Evolutionary conservation across 257 asterid genomes (phyloP).

Genomic region (Nyctanthes arbortristis): DNA sequence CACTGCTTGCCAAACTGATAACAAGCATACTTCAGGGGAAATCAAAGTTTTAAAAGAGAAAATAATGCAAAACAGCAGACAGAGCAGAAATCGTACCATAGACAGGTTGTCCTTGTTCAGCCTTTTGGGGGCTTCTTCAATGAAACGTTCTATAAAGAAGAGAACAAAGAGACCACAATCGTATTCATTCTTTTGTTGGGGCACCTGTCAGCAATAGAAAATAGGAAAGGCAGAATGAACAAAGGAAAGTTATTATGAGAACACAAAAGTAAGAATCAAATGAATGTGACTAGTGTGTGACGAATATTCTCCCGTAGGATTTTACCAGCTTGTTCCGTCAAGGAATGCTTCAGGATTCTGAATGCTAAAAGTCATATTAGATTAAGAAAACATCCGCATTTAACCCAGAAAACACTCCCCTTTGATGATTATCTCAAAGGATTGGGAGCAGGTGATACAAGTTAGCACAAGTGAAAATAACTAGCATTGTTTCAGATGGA

Average conservation of each 20-base stretch:
- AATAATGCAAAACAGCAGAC: slow-evolving; percentile 5
- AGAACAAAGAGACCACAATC: slow-evolving; percentile 97
- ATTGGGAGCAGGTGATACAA: neutral
- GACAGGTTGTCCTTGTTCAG: slow-evolving; percentile 52
- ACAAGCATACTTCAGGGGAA: slow-evolving; percentile 9
- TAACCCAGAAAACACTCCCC: neutral
- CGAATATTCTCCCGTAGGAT: slow-evolving; percentile 10
- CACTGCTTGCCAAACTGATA: slow-evolving; percentile 80
- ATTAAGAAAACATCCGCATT: neutral
- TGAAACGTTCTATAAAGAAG: slow-evolving; percentile 81
- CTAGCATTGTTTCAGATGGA: no score
- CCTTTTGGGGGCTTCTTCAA: slow-evolving; percentile 64
- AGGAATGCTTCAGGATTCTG: neutral
- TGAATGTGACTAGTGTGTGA: neutral
- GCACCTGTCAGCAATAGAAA: slow-evolving; percentile 58
- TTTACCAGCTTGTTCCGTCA: neutral
- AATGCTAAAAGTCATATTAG: neutral
- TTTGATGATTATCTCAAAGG: neutral
- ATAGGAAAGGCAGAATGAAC: slow-evolving; percentile 9
- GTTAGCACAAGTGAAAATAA: neutral
- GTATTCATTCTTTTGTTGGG: slow-evolving; percentile 76
- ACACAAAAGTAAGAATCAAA: neutral
- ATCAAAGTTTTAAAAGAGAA: slow-evolving; percentile 1
- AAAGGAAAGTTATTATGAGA: slow-evolving; percentile 14
- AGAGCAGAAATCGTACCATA: slow-evolving; percentile 47